Evolutionary conservation across 176 grass and related monocot genomes (phyloP).

Genomic region (Secale cereale): DNA sequence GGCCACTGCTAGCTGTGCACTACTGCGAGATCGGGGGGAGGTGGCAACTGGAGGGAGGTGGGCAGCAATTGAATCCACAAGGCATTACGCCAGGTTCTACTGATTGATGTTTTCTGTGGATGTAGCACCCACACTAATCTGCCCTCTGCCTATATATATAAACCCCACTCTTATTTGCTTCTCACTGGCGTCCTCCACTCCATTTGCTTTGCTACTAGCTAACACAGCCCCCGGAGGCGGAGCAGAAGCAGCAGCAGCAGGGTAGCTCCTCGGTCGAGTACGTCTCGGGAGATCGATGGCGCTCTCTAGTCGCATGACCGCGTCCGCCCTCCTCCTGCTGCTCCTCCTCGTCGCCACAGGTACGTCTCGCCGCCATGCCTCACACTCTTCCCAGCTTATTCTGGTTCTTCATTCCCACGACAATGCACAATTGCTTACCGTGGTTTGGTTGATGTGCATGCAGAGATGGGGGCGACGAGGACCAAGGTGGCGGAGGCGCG

Average conservation of each 20-base stretch:
- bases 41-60: conserved; percentile 29
- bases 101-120: too few relatives aligned
- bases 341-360: conserved; percentile 61
- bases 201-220: neutral
- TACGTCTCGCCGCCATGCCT: neutral
- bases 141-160: conserved; percentile 28
- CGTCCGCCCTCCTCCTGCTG: conserved; percentile 42
- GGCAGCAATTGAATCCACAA: neutral
- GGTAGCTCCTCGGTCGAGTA: neutral
- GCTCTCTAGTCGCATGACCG: conserved; percentile 32
- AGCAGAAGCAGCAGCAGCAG: neutral
- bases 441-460: neutral
- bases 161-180: neutral
- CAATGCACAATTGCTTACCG: too few relatives aligned
- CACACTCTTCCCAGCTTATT: too few relatives aligned
- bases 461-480: conserved; percentile 50
- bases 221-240: neutral
- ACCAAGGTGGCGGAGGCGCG: conserved; percentile 54
- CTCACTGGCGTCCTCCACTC: neutral
- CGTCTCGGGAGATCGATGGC: conserved; percentile 5
- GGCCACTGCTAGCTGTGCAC: too few relatives aligned
- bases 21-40: too few relatives aligned
- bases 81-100: too few relatives aligned
- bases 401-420: neutral
- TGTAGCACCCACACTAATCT: too few relatives aligned